Evolutionary conservation across 176 grass and related monocot genomes (phyloP), one percentile per base, ranked within the genome.

Genomic region (Pontederia crassipes): DNA sequence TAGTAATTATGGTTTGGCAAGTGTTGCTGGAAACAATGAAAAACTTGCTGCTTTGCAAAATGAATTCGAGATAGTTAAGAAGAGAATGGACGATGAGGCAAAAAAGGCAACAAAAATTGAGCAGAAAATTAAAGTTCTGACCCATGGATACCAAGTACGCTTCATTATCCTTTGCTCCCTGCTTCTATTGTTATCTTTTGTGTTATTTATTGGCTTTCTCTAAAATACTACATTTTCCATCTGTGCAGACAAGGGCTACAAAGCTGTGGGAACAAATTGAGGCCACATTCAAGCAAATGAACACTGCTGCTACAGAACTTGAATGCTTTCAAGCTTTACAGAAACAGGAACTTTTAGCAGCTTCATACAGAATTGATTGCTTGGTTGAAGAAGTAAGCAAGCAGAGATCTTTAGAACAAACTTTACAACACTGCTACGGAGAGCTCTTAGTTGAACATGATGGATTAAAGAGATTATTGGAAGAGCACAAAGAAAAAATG

Each of bases 71-170:
- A 77, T 84, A 59, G 86, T 96, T 65, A 90, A 86, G 61, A 90
- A 71, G 68, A 80, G 62, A 73, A 90, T 96, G 86, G 83, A 90
- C 62, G 91, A 90, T 66, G 86, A 96, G 78, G 80, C 86, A 49
- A 96, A 96, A 69, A 83, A 86, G 75, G 86, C 91, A 28, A 77
- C 78, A 57, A 75, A 82, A n/a, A 78, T 90, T 68, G 91, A 90
- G 69, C 91, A 96, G 72, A 96, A 96, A 64, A 86, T 96, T 45
- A 96, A 96, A 63, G 66, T 96, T 68, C 72, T 96, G 60, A 96
- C 86, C 67, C 86, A 87, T 72, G 91, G 91, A 65, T 85, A 90
- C 76, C 91, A 96, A 80, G 91, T 96, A 82, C 57, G 59, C 18
- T 17, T 8, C 8, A 62, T 40, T 7, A 40, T 40, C 32, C 2